These are phyloP conservation scores for Castanopsis chinensis DNA, from an alignment of 306 rosid species.

Conservation along the genomic window DNA sequence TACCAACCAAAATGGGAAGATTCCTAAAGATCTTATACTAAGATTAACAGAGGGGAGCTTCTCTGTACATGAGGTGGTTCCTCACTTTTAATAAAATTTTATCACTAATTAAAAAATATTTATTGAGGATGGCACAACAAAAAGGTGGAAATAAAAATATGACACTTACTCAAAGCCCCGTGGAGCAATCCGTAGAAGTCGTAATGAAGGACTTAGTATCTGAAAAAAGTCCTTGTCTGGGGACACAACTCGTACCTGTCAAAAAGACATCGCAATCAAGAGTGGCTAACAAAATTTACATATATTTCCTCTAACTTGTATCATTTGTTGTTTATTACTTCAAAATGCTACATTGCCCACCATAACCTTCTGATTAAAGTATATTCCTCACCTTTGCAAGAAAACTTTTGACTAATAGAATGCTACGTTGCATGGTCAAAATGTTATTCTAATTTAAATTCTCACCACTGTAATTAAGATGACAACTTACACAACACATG, in stretches of 20 bases:
- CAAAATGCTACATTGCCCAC: background rate
- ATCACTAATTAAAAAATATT: background rate
- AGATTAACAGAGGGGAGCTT: background rate
- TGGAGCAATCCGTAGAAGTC: constrained; percentile 92
- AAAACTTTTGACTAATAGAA: background rate
- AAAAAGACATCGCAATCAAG: constrained; percentile 26
- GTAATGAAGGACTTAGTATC: constrained; percentile 85
- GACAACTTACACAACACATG: background rate
- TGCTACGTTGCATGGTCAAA: background rate
- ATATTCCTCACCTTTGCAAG: background rate
- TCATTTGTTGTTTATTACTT: background rate
- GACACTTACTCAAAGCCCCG: constrained; percentile 88
- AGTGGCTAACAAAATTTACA: constrained; percentile 16
- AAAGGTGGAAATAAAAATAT: constrained; percentile 12
- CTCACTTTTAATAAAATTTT: background rate
- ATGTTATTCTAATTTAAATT: background rate
- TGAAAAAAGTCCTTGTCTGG: constrained; percentile 98
- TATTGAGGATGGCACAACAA: background rate
- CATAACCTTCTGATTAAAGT: background rate
- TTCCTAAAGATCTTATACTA: background rate
- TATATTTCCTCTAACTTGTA: background rate
- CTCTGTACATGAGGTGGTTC: no score
- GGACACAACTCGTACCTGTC: constrained; percentile 94
- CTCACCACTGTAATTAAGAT: background rate
- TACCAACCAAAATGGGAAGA: background rate